A percentile compares a stretch with the other conserved stretches of the same genome.
Evolutionary conservation across 2,329 filamentous ascomycete genomes (phyloP).

Genomic region (Fusarium praegraminearum): DNA sequence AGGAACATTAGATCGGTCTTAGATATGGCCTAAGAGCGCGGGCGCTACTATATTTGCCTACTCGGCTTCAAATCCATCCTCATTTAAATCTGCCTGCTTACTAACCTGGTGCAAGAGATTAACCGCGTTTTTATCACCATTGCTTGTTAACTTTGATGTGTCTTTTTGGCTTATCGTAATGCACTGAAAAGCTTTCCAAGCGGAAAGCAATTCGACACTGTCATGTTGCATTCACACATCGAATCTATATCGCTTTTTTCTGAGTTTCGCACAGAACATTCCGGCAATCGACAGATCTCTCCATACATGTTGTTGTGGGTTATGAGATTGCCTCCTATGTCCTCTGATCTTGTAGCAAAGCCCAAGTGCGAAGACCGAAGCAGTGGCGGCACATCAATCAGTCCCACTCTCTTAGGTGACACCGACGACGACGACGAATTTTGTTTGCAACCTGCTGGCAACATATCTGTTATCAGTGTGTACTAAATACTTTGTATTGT

Average conservation of each 20-base stretch:
- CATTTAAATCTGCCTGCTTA: too few relatives aligned
- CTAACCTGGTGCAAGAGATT: neutral
- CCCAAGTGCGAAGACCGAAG: neutral
- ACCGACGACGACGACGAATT: too few relatives aligned
- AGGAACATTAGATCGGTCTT: too few relatives aligned
- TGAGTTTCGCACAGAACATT: neutral
- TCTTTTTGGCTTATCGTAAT: neutral
- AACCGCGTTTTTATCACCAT: neutral
- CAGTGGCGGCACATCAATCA: too few relatives aligned
- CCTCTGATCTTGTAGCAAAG: neutral
- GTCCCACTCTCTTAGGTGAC: too few relatives aligned
- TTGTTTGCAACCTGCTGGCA: too few relatives aligned
- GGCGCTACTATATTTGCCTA: too few relatives aligned
- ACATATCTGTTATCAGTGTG: too few relatives aligned
- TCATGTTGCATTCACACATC: neutral
- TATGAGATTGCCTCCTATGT: neutral
- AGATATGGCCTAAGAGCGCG: too few relatives aligned
- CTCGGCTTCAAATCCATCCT: too few relatives aligned
- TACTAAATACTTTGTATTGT: too few relatives aligned
- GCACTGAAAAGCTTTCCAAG: neutral
- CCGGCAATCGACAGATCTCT: neutral
- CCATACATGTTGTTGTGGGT: neutral
- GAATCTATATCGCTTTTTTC: neutral
- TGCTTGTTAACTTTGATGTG: neutral
- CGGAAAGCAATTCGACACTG: neutral